These are phyloP conservation scores for Medicago ruthenica DNA, from an alignment of 306 rosid genomes.

Conservation along the genomic window DNA sequence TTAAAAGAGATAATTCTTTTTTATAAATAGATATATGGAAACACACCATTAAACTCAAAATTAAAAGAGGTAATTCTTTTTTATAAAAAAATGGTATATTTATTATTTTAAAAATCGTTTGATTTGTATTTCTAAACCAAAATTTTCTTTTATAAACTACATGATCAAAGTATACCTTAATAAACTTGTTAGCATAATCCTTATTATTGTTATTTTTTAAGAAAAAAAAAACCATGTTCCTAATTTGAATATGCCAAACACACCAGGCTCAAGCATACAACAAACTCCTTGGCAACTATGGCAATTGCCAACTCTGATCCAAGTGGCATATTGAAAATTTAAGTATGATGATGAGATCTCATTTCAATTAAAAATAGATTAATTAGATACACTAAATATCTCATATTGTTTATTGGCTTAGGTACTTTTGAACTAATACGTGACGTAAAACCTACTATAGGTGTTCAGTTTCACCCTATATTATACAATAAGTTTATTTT, in stretches of 20 bases:
- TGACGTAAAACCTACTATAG: neutral
- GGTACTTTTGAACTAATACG: neutral
- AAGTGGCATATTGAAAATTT: neutral
- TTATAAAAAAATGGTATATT: no score
- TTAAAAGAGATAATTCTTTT: no score
- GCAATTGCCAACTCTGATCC: slow-evolving; percentile 1
- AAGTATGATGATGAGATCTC: slow-evolving; percentile 7
- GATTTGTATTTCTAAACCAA: no score
- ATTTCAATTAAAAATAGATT: neutral
- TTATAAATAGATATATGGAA: no score
- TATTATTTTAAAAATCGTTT: no score
- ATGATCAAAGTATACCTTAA: no score
- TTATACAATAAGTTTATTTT: neutral
- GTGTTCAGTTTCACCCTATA: neutral
- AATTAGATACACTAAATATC: neutral
- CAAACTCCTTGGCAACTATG: slow-evolving; percentile 2
- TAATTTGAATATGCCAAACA: slow-evolving; percentile 24
- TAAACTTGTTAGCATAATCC: no score
- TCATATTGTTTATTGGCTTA: neutral
- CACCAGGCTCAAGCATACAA: neutral
- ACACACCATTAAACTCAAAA: no score
- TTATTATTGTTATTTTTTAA: no score
- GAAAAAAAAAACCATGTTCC: neutral
- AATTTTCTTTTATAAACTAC: no score
- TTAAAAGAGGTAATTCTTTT: no score